These are phyloP conservation scores for Penicillium olsonii DNA, from an alignment of 2,329 filamentous ascomycete species.

Conservation along the genomic window DNA sequence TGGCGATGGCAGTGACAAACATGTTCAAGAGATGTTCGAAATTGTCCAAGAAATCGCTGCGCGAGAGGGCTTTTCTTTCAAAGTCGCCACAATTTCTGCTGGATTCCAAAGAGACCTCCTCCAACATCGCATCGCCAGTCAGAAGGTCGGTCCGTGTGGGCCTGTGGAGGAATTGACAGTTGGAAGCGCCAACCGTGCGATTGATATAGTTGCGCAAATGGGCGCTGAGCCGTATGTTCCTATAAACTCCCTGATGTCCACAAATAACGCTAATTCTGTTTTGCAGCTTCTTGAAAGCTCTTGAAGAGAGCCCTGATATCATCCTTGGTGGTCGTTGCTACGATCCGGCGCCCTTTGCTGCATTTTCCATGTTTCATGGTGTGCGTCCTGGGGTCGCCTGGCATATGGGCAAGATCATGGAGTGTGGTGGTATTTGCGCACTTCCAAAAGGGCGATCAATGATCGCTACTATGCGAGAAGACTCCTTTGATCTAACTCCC, in stretches of 20 bases:
- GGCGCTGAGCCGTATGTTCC: slow-evolving; percentile 45
- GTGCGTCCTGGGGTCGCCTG: slow-evolving; percentile 39
- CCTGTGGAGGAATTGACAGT: slow-evolving; percentile 44
- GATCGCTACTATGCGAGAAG: slow-evolving; percentile 46
- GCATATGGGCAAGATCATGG: slow-evolving; percentile 54
- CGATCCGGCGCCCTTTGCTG: slow-evolving; percentile 45
- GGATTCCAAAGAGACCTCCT: slow-evolving; percentile 40
- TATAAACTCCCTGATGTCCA: too few relatives aligned
- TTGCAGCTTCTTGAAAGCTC: slow-evolving; percentile 35
- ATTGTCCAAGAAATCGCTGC: slow-evolving; percentile 42
- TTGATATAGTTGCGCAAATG: slow-evolving; percentile 49
- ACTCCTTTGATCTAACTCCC: slow-evolving; percentile 52
- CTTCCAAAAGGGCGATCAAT: slow-evolving; percentile 50
- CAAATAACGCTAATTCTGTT: too few relatives aligned
- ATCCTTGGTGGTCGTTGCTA: slow-evolving; percentile 51
- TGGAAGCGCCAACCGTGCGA: slow-evolving; percentile 40
- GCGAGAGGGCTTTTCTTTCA: slow-evolving; percentile 29
- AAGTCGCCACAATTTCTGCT: slow-evolving; percentile 39
- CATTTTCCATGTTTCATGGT: slow-evolving; percentile 38
- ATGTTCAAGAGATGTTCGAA: slow-evolving; percentile 44
- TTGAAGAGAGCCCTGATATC: slow-evolving; percentile 45
- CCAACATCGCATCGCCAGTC: slow-evolving; percentile 28
- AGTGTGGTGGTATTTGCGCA: slow-evolving; percentile 43
- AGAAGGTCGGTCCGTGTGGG: slow-evolving; percentile 43
- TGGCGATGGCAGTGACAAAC: slow-evolving; percentile 50